Evolutionary conservation across 192 early-diverging fungal species (phyloP).

Genomic region (Coemansia sp.): DNA sequence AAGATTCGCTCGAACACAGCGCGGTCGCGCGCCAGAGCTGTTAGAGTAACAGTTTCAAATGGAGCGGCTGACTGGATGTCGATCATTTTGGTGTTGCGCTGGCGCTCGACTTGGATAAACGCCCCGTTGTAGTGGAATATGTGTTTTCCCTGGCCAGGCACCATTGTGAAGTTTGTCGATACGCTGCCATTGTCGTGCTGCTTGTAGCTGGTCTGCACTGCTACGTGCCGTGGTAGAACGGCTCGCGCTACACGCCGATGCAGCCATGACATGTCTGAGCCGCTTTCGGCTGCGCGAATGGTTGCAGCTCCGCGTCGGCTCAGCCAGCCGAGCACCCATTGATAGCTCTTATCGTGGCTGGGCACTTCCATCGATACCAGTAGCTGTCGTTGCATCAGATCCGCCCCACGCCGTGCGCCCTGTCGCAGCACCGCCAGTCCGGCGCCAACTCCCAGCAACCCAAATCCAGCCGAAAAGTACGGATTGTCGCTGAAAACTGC

Average conservation of each 20-base stretch:
- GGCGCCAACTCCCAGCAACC: slow-evolving; percentile 86
- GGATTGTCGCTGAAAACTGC: slow-evolving; percentile 69
- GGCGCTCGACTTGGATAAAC: slow-evolving; percentile 82
- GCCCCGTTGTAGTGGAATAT: slow-evolving; percentile 74
- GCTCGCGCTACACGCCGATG: slow-evolving; percentile 56
- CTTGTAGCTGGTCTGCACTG: slow-evolving; percentile 85
- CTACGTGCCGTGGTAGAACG: slow-evolving; percentile 65
- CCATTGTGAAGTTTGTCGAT: slow-evolving; percentile 78
- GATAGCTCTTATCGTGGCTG: slow-evolving; percentile 88
- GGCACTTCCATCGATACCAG: slow-evolving; percentile 93
- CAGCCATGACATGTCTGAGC: slow-evolving; percentile 39
- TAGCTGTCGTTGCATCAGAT: slow-evolving; percentile 71
- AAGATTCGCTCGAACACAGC: slow-evolving; percentile 74
- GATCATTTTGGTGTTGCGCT: slow-evolving; percentile 84
- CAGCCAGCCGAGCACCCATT: slow-evolving; percentile 95
- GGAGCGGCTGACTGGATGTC: slow-evolving; percentile 90
- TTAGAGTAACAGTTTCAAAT: slow-evolving; percentile 93
- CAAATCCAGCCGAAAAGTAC: slow-evolving; percentile 93
- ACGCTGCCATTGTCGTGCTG: slow-evolving; percentile 90
- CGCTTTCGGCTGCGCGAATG: slow-evolving; percentile 18
- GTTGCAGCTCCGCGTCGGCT: slow-evolving; percentile 43
- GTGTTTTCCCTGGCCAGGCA: slow-evolving; percentile 92
- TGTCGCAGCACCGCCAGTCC: slow-evolving; percentile 75
- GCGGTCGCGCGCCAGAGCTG: slow-evolving; percentile 82
- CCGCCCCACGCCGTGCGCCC: slow-evolving; percentile 66